A percentile compares a stretch with the other conserved stretches of the same genome.
These are phyloP conservation scores for Wickerhamiella brachini DNA, from an alignment of 805 yeast genomes.

Conservation along the genomic window DNA sequence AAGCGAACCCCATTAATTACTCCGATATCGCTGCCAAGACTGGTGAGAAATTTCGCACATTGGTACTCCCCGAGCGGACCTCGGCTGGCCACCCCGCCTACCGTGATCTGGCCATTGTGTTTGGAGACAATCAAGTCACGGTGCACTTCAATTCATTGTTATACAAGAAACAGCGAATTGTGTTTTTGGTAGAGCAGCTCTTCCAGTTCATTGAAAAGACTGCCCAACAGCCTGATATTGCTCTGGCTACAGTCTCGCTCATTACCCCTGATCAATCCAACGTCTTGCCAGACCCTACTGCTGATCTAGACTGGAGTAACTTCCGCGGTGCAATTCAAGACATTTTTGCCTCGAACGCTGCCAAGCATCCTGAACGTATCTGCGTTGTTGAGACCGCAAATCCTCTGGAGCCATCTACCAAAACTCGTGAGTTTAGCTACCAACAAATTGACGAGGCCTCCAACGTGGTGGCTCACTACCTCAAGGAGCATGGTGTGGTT, in stretches of 20 bases:
- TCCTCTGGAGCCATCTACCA: conserved; percentile 28
- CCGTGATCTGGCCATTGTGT: conserved; percentile 32
- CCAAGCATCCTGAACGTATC: conserved; percentile 65
- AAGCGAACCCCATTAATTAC: conserved; percentile 32
- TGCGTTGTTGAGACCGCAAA: conserved; percentile 90
- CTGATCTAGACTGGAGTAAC: conserved; percentile 76
- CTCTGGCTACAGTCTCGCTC: conserved; percentile 50
- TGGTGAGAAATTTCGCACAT: conserved; percentile 16
- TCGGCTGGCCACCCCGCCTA: conserved; percentile 19
- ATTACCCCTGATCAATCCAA: conserved; percentile 51
- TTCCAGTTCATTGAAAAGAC: conserved; percentile 15
- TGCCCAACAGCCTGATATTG: conserved; percentile 21
- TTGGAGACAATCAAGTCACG: conserved; percentile 28
- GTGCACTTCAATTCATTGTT: conserved; percentile 64
- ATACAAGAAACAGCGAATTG: conserved; percentile 56
- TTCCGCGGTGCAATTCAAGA: conserved; percentile 95
- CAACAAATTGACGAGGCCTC: conserved; percentile 85
- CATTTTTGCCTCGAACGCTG: conserved; percentile 80
- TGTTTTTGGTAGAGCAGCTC: conserved; percentile 60
- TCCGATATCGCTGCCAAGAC: conserved; percentile 42
- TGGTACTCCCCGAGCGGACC: conserved; percentile 23
- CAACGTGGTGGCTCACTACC: conserved; percentile 80
- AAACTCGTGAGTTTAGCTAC: conserved; percentile 66
- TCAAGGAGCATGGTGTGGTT: conserved; percentile 65
- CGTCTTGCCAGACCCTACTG: conserved; percentile 75